Evolutionary conservation across 2,329 filamentous ascomycete genomes (phyloP).

Genomic region (Fusarium oligoseptatum): DNA sequence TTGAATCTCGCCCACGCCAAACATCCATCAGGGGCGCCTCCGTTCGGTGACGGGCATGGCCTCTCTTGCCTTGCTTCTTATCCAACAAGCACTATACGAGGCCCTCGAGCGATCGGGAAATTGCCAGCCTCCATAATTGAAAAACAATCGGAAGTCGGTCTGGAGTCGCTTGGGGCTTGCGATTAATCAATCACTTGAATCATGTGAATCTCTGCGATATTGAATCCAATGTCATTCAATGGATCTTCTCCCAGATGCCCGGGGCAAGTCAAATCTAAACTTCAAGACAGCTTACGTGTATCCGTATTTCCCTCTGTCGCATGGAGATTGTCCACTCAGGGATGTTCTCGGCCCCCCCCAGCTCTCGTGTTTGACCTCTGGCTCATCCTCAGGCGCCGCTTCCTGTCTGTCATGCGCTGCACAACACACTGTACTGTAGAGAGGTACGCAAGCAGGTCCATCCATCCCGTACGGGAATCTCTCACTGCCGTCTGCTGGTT

Average conservation of each 20-base stretch:
- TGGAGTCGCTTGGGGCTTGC: background rate
- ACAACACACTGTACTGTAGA: constrained; percentile 24
- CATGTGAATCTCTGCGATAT: background rate
- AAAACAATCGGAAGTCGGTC: background rate
- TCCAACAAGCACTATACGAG: constrained; percentile 27
- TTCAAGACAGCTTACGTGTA: constrained; percentile 33
- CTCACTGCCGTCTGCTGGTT: constrained; percentile 39
- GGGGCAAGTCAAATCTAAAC: constrained; percentile 3
- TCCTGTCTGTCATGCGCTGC: constrained; percentile 14
- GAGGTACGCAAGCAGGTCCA: background rate
- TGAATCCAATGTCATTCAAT: background rate
- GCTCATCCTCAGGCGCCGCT: constrained; percentile 26
- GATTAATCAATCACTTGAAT: background rate
- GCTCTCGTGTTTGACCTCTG: constrained; percentile 23
- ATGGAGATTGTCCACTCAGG: constrained; percentile 12
- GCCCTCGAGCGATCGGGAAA: constrained; percentile 35
- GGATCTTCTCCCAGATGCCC: background rate
- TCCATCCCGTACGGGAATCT: constrained; percentile 5
- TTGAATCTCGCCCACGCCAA: constrained; percentile 35
- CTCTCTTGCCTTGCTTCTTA: constrained; percentile 25
- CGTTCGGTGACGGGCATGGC: constrained; percentile 16
- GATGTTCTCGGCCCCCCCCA: constrained; percentile 18
- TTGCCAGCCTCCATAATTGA: constrained; percentile 15
- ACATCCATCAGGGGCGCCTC: constrained; percentile 33
- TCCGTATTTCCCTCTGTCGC: constrained; percentile 21